Evolutionary conservation across 75 land plant species (phyloP).

Genomic region (Cryptomeria japonica): DNA sequence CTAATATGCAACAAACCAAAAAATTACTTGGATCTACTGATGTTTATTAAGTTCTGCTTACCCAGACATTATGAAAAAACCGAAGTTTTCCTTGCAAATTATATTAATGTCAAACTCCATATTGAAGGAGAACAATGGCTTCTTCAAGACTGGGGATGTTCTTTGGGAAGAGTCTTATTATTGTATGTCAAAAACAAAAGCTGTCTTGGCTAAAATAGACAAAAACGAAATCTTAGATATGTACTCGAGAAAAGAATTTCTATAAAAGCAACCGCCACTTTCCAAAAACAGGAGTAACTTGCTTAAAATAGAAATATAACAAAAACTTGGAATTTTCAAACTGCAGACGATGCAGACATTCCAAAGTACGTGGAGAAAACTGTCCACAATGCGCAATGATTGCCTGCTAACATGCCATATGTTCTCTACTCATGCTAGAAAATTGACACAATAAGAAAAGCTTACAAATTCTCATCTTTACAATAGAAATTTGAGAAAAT

Average conservation of each 20-base stretch:
- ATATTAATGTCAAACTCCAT: neutral
- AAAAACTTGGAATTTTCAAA: neutral
- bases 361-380: neutral
- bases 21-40: too few relatives aligned
- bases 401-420: neutral
- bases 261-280: neutral
- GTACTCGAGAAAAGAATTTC: too few relatives aligned
- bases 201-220: too few relatives aligned
- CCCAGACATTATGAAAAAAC: neutral
- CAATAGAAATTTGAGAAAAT: too few relatives aligned
- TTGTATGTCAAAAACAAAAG: too few relatives aligned
- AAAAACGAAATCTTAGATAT: neutral
- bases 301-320: neutral
- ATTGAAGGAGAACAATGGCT: too few relatives aligned
- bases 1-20: too few relatives aligned
- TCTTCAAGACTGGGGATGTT: neutral
- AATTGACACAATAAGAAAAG: neutral
- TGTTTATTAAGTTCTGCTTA: neutral
- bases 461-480: neutral
- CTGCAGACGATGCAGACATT: neutral
- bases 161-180: neutral
- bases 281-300: neutral
- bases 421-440: neutral
- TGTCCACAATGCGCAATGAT: neutral
- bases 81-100: neutral